Evolutionary conservation across 805 yeast species (phyloP), one percentile per base, ranked within the genome.

Genomic region (Kregervanrija pseudodelftensis): DNA sequence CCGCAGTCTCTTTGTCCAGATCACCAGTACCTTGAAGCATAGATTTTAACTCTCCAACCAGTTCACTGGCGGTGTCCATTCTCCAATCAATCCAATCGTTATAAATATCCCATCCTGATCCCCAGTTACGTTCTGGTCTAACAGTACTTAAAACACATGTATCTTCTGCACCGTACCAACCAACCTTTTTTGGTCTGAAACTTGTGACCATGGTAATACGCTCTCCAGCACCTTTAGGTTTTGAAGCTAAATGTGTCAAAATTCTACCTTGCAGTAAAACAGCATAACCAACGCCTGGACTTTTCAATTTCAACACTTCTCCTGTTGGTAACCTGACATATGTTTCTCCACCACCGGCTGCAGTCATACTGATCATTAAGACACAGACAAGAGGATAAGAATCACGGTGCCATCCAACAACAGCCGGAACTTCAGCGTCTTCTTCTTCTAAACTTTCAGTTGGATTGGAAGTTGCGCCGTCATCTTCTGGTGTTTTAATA

Each of bases 341-440:
- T 2, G 82, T 77, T 56, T 77, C 83, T 40, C 83, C 83, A 30
- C 83, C 83, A 82, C 78, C 77, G 38, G 67, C 60, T 2, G 71
- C 50, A 8, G 84, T 79, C 54, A 78, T 82, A 30, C 78, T 72
- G 38, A 79, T 56, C 85, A 79, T 79, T 48, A 78, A 65, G 12
- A 79, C 84, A 60, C 82, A 79, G 14, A 78, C 83, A 56, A 76
- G 77, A 12, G 82, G 83, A 45, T 76, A 77, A n/a, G 79, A 70
- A 56, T 79, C 85, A 43, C 65, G 58, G 64, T 79, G 84, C 85
- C 85, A 79, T 30, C 77, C 76, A 33, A 77, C 80, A 37, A 77
- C 69, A 16, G 79, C 81, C 11, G 78, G 77, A 41, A 75, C 67
- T 36, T 71, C 70, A 5, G 56, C 60, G 32, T 59, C 59, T 44